Conservation (phyloP, 768 basidiomycete species). For the Pulveroboletus sp. region DNA sequence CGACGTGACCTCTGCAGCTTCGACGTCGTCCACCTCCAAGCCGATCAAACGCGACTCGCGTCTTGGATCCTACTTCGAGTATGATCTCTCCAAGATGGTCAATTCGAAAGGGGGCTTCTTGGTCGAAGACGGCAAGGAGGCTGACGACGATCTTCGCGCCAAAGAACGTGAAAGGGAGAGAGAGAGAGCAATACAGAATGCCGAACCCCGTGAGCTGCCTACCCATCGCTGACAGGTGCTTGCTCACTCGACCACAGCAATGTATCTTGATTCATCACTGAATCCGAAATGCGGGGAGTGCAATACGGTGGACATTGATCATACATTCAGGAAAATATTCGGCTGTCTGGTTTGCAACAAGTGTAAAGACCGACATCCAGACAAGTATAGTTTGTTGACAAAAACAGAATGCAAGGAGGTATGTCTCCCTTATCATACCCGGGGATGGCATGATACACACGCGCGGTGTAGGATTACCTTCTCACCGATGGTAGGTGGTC, state of each 20-base stretch:
- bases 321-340: slow-evolving; percentile 76
- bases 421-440: slow-evolving; percentile 17
- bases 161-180: slow-evolving; percentile 81
- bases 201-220: slow-evolving; percentile 58
- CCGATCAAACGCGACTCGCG: slow-evolving; percentile 67
- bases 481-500: slow-evolving; percentile 76
- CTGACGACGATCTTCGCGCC: slow-evolving; percentile 66
- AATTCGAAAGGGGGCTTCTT: slow-evolving; percentile 96
- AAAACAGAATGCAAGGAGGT: slow-evolving; percentile 99
- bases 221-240: neutral
- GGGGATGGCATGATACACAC: neutral
- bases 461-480: slow-evolving; percentile 71
- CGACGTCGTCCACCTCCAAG: slow-evolving; percentile 57
- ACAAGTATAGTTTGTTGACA: slow-evolving; percentile 91
- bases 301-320: slow-evolving; percentile 83
- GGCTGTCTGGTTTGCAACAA: slow-evolving; percentile 80
- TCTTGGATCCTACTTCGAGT: slow-evolving; percentile 91
- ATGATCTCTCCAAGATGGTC: slow-evolving; percentile 94
- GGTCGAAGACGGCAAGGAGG: slow-evolving; percentile 80
- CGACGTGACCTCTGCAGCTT: slow-evolving; percentile 48
- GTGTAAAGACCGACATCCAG: slow-evolving; percentile 86
- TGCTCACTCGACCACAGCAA: slow-evolving; percentile 44
- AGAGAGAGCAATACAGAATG: slow-evolving; percentile 66
- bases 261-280: slow-evolving; percentile 63
- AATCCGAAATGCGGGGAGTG: slow-evolving; percentile 90